phyloP scores from a whole-genome alignment of 768 basidiomycete species.

The Hygrocybe punicea region DNA sequence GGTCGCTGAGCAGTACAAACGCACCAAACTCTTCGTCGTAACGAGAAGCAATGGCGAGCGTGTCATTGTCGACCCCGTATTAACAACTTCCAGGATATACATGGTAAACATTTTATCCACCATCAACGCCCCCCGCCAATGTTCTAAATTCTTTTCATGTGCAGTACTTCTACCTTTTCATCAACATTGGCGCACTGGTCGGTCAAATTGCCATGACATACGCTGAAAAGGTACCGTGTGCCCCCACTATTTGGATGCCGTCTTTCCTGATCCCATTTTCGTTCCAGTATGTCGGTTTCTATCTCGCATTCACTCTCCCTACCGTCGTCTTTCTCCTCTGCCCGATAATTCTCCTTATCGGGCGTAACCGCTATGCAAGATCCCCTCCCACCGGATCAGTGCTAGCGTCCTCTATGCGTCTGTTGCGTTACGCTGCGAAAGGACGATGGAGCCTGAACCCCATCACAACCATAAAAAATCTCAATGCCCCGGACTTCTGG shows the following conservation, averaged over 20 bases:
- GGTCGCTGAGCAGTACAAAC: slow-evolving; percentile 71
- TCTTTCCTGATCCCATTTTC: not conserved
- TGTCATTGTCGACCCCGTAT: slow-evolving; percentile 69
- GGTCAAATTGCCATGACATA: slow-evolving; percentile 72
- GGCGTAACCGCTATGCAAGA: slow-evolving; percentile 50
- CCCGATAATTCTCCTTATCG: slow-evolving; percentile 55
- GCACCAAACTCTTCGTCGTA: slow-evolving; percentile 50
- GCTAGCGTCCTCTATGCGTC: slow-evolving; percentile 46
- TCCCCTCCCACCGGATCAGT: slow-evolving; percentile 68
- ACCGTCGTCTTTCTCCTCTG: slow-evolving; percentile 58
- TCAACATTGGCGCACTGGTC: slow-evolving; percentile 67
- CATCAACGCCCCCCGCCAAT: not conserved
- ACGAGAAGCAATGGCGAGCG: slow-evolving; percentile 56
- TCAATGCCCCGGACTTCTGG: slow-evolving; percentile 67
- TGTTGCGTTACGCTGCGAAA: slow-evolving; percentile 45
- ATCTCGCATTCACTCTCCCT: slow-evolving; percentile 64
- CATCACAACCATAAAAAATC: slow-evolving; percentile 42
- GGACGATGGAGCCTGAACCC: slow-evolving; percentile 59
- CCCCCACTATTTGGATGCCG: not conserved
- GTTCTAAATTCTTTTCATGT: not conserved
- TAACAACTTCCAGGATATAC: slow-evolving; percentile 69
- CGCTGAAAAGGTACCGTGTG: slow-evolving; percentile 50
- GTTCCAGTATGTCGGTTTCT: slow-evolving; percentile 60
- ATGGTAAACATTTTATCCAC: slow-evolving; percentile 45
- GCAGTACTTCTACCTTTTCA: slow-evolving; percentile 67